These are phyloP conservation scores for Emmonsiellopsis sp. DNA, from an alignment of 2,329 filamentous ascomycete genomes.

Conservation along the genomic window DNA sequence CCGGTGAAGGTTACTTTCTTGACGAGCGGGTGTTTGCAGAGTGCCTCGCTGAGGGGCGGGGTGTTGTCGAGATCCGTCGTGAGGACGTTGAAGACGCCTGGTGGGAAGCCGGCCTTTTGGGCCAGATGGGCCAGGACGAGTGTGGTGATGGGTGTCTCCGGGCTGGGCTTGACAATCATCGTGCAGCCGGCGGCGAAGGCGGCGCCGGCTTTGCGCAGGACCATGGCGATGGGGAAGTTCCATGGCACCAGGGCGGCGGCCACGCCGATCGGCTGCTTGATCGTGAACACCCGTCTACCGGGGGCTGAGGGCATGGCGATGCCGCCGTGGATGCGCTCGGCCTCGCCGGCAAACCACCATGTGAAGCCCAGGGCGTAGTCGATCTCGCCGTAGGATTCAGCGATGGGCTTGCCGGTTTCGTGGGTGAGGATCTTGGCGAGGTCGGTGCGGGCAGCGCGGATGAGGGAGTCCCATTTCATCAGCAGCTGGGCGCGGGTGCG, in stretches of 20 bases:
- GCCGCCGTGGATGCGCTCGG: conserved; percentile 62
- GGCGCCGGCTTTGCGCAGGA: conserved; percentile 32
- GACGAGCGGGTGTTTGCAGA: conserved; percentile 22
- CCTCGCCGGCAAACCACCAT: conserved; percentile 76
- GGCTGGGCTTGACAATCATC: conserved; percentile 28
- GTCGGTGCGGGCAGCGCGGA: conserved; percentile 56
- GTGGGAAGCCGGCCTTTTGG: conserved; percentile 25
- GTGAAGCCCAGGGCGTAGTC: conserved; percentile 66
- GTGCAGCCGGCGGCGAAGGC: conserved; percentile 32
- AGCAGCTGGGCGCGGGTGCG: conserved; percentile 53
- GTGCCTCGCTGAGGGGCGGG: conserved; percentile 20
- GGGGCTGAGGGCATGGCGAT: conserved; percentile 61
- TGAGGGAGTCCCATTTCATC: conserved; percentile 56
- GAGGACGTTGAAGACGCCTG: conserved; percentile 26
- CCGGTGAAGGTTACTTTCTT: conserved; percentile 27
- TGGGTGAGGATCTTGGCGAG: conserved; percentile 74
- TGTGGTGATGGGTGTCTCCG: conserved; percentile 26
- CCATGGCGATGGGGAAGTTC: conserved; percentile 79
- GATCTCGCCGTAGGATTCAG: conserved; percentile 64
- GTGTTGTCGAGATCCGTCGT: conserved; percentile 25
- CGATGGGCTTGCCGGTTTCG: conserved; percentile 80
- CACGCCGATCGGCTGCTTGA: conserved; percentile 78
- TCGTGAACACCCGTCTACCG: conserved; percentile 64
- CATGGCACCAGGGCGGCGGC: conserved; percentile 77
- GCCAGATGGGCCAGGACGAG: conserved; percentile 24